Evolutionary conservation across 2,329 filamentous ascomycete species (phyloP).

Genomic region (Helminthosporium solani): DNA sequence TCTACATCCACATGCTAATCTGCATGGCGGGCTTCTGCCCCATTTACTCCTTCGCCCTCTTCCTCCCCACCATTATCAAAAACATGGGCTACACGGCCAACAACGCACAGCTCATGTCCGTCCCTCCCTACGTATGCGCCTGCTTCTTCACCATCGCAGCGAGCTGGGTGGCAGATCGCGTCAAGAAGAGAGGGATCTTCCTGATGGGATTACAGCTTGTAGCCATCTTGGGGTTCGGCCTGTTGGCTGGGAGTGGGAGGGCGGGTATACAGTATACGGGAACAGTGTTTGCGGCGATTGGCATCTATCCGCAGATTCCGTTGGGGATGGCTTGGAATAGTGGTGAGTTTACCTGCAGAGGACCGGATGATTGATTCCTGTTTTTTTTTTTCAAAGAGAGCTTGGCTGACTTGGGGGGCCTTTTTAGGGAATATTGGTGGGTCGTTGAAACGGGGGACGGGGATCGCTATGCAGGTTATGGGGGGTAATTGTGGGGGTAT

Average conservation of each 20-base stretch:
- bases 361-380: background rate
- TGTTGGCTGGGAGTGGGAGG: constrained; percentile 30
- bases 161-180: constrained; percentile 31
- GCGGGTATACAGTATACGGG: constrained; percentile 37
- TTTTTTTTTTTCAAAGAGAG: no score
- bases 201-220: constrained; percentile 35
- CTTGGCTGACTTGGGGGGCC: background rate
- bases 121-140: constrained; percentile 61
- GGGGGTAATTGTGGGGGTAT: constrained; percentile 71
- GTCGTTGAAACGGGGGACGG: constrained; percentile 56
- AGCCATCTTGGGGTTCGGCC: constrained; percentile 56
- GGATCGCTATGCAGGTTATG: constrained; percentile 59
- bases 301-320: constrained; percentile 58
- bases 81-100: constrained; percentile 60
- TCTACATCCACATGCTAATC: constrained; percentile 46
- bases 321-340: constrained; percentile 60
- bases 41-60: constrained; percentile 49
- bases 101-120: constrained; percentile 41
- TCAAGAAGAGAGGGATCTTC: constrained; percentile 34
- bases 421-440: constrained; percentile 55
- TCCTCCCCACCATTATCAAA: constrained; percentile 62
- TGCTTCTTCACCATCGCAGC: constrained; percentile 38
- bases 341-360: constrained; percentile 15
- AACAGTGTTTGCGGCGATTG: constrained; percentile 39
- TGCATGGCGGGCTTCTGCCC: constrained; percentile 44